Evolutionary conservation across 345 rosid genomes (phyloP).

Genomic region (Geranium brycei): DNA sequence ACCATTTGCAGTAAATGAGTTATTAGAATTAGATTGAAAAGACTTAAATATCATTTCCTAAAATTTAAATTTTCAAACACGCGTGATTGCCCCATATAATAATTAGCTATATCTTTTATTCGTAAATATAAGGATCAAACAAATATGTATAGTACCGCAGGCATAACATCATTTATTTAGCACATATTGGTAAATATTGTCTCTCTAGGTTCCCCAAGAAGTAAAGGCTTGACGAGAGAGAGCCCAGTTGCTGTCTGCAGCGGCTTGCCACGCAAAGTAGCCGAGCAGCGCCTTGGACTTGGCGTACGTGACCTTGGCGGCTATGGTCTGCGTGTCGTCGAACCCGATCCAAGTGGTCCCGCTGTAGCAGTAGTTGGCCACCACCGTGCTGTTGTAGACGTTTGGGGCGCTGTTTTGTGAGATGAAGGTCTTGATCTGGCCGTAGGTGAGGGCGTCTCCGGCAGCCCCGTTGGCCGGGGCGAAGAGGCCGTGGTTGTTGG

Average conservation of each 20-base stretch:
- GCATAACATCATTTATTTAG: no score
- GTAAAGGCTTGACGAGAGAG: constrained; percentile 11
- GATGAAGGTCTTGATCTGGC: constrained; percentile 25
- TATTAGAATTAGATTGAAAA: no score
- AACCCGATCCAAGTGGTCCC: constrained; percentile 54
- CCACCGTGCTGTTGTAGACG: constrained; percentile 31
- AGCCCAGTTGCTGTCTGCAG: constrained; percentile 35
- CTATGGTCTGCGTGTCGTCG: constrained; percentile 35
- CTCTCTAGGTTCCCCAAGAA: no score
- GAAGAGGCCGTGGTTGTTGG: constrained; percentile 33
- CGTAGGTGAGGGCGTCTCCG: constrained; percentile 19
- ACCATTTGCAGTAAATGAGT: no score
- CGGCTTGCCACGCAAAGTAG: constrained; percentile 66
- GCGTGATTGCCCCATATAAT: no score
- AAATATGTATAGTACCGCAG: no score
- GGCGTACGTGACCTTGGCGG: constrained; percentile 37
- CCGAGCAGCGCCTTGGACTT: constrained; percentile 42
- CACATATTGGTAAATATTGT: no score
- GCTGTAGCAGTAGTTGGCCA: constrained; percentile 34
- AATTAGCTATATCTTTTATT: no score
- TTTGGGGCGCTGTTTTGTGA: constrained; percentile 20
- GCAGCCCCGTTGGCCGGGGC: constrained; percentile 34
- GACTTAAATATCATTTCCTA: no score
- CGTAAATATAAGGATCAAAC: no score
- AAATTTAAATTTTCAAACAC: no score